These are phyloP conservation scores for Lichtheimia ornata DNA, from an alignment of 371 early-diverging fungal genomes.

Conservation along the genomic window DNA sequence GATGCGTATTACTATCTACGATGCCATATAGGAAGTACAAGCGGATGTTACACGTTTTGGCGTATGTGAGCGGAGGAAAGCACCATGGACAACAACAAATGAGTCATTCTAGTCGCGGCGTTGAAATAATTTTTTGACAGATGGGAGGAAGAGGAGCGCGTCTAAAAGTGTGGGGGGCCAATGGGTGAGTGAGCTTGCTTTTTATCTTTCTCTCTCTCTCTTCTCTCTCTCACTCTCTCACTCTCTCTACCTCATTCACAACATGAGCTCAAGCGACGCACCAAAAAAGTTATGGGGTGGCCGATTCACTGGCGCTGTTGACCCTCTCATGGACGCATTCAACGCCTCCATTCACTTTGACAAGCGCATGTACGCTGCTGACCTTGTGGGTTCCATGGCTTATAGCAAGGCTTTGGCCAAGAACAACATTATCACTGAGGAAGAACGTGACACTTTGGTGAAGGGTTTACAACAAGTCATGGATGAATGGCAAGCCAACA, in stretches of 20 bases:
- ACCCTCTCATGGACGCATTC: slow-evolving; percentile 95
- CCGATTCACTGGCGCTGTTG: slow-evolving; percentile 85
- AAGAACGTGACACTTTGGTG: slow-evolving; percentile 74
- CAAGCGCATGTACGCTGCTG: slow-evolving; percentile 87
- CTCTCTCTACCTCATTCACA: background rate
- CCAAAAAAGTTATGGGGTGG: slow-evolving; percentile 51
- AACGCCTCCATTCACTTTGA: slow-evolving; percentile 95
- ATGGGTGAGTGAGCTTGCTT: no score
- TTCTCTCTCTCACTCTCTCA: no score
- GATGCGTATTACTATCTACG: no score
- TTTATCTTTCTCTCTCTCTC: no score
- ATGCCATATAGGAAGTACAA: no score
- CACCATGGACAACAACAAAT: no score
- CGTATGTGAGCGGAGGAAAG: no score
- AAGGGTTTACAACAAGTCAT: slow-evolving; percentile 76
- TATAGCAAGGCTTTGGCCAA: slow-evolving; percentile 85
- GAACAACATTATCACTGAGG: slow-evolving; percentile 73
- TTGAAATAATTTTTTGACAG: no score
- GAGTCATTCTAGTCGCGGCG: no score
- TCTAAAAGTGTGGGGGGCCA: no score
- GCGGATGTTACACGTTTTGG: no score
- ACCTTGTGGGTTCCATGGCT: slow-evolving; percentile 87
- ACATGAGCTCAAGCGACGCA: slow-evolving; percentile 5
- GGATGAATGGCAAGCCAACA: slow-evolving; percentile 79
- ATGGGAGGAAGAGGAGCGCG: no score